Evolutionary conservation across 1,139 yeast genomes (phyloP).

Genomic region (Meyerozyma carpophila): DNA sequence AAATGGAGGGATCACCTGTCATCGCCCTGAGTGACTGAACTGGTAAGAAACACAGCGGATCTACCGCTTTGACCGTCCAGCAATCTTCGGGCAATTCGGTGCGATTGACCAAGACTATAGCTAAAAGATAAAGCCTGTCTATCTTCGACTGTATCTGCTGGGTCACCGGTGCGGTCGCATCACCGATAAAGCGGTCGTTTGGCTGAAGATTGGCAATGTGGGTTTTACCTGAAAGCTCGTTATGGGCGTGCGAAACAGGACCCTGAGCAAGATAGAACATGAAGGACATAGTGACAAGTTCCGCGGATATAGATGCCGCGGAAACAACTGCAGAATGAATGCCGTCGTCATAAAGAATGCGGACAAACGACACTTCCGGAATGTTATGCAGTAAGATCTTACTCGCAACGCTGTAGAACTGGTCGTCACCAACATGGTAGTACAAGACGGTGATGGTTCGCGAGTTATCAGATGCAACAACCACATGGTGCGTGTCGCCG

Average conservation of each 20-base stretch:
- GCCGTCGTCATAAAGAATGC: constrained; percentile 11
- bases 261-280: constrained; percentile 11
- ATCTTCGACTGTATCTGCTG: background rate
- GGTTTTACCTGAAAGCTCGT: background rate
- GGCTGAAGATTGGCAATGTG: too few species aligned
- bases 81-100: constrained; percentile 43
- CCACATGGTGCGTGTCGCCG: constrained; percentile 26
- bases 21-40: constrained; percentile 45
- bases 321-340: constrained; percentile 21
- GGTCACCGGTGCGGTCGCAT: background rate
- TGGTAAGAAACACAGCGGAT: constrained; percentile 36
- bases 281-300: constrained; percentile 37
- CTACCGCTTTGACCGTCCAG: constrained; percentile 49
- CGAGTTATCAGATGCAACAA: constrained; percentile 57
- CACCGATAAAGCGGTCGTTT: too few species aligned
- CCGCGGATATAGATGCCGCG: constrained; percentile 48
- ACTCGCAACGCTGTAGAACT: constrained; percentile 31
- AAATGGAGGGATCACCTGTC: constrained; percentile 38
- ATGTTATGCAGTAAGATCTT: constrained; percentile 51
- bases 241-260: background rate
- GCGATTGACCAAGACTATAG: constrained; percentile 16
- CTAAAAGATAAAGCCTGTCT: background rate
- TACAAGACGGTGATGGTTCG: constrained; percentile 40
- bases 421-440: constrained; percentile 20
- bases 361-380: constrained; percentile 48